Evolutionary conservation across 768 basidiomycete genomes (phyloP), one percentile per base, ranked within the genome.

Genomic region (Krasilnikovozyma curviuscula): DNA sequence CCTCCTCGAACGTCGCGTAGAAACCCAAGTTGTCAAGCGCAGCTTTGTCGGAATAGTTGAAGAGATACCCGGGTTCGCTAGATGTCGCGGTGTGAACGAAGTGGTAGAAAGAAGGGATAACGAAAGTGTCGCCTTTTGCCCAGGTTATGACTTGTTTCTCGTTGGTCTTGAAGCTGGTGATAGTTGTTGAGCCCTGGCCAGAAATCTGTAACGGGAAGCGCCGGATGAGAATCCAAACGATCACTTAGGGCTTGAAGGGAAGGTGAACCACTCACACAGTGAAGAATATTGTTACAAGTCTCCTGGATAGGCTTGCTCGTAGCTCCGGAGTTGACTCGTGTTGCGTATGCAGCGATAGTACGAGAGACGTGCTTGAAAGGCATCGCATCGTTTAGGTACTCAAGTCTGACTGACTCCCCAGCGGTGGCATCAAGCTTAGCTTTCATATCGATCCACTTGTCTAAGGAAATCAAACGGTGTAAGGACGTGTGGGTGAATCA

Each of bases 391-490:
- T 41, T 40, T 7, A 32, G 21, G 49, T 50, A 50, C 42, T 50
- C 49, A 8, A 46, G 33, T 13, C 49, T 41, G 12, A 35, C 49
- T 13, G 40, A 32, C 2, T 41, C 24, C 24, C 33, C 33, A 8
- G 24, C 49, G n/a, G 18, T 28, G 18, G 41, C 43, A 14, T 23
- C 14, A 14, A 50, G 43, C 9, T 30, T 21, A 16, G 44, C 49
- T 27, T 45, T 33, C 49, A 50, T 50, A 24, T 50, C 49, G 34
- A 28, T 32, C 49, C 49, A 50, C 28, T 50, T 50, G 43, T 25
- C 40, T 43, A 24, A 8, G 3, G 30, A 34, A 8, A 21, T 30
- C 12, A 27, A 31, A 23, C 23, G 13, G n/a, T n/a, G n/a, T n/a
- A n/a, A n/a, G n/a, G n/a, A n/a, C n/a, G n/a, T n/a, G n/a, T n/a